Evolutionary conservation across 2,329 filamentous ascomycete genomes (phyloP).

Genomic region (Mariannaea sp.): DNA sequence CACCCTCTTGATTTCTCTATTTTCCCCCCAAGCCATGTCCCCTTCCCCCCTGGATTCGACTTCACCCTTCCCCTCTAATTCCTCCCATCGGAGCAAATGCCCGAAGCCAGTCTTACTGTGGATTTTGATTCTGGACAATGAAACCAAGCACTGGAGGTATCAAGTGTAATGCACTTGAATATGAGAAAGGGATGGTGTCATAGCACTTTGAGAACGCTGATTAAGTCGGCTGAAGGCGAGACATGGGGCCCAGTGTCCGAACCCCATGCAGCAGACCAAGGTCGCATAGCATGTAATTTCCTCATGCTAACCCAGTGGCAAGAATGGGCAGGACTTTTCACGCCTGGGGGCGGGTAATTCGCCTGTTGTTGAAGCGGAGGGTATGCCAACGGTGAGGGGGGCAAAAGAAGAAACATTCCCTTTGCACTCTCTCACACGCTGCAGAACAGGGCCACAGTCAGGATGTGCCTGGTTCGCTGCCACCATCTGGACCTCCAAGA

Average conservation of each 20-base stretch:
- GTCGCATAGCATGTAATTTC: conserved; percentile 32
- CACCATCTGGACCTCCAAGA: conserved; percentile 40
- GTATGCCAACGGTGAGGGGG: conserved; percentile 16
- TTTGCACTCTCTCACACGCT: conserved; percentile 17
- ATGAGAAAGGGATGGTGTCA: conserved; percentile 9
- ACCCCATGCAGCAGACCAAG: conserved; percentile 37
- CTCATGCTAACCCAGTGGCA: conserved; percentile 35
- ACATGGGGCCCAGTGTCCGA: conserved; percentile 27
- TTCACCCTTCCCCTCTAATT: conserved; percentile 5
- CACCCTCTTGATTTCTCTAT: conserved; percentile 19
- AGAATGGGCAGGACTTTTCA: conserved; percentile 34
- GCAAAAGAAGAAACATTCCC: conserved; percentile 16
- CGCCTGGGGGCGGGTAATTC: conserved; percentile 30
- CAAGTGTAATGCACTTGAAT: conserved; percentile 1
- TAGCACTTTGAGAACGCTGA: conserved; percentile 27
- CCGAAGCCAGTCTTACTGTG: conserved; percentile 21
- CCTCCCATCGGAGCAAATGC: conserved; percentile 17
- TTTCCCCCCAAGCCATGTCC: conserved; percentile 6
- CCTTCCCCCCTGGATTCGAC: conserved; percentile 12
- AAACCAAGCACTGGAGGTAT: neutral
- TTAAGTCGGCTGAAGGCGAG: conserved; percentile 20
- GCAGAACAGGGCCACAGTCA: conserved; percentile 17
- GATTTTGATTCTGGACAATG: conserved; percentile 22
- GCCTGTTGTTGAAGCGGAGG: conserved; percentile 29
- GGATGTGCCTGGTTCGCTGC: conserved; percentile 39